Base-by-base conservation (phyloP, 2,329 filamentous ascomycete genomes). In the Chaetomium strumarium region DNA sequence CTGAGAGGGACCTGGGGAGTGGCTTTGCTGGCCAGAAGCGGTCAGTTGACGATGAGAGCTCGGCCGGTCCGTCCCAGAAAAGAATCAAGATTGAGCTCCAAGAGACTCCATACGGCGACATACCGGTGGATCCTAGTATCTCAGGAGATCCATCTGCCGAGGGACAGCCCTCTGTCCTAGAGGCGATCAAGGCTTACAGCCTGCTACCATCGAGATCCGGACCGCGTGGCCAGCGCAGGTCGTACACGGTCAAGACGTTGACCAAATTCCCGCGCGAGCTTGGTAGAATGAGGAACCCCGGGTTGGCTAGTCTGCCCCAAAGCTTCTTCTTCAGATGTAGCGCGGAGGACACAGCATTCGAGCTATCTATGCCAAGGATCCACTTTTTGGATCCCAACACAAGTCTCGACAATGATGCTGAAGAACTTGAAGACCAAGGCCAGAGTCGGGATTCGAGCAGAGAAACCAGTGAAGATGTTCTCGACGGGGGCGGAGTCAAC, bases 371-470 rank as follows among this genome's bases (percentile, higher is more conserved):
- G 2, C 46, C 55, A 6, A 57, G 55, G 12, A 54, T 74, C 8
- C 62, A 63, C 5, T 74, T 76, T 46, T 61, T 76, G n/a, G 62
- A 66, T 8, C 72, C 73, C 9, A 76, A 75, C 30, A 72, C 68
- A 0, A 66, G 63, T 29, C 56, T 75, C 19, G 66, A 65, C 1
- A 67, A 69, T 10, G 51, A 46, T 17, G 64, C 68, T 30, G 48
- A 55, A 20, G 55, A 52, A n/a, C 39, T 42, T 31, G 58, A 59
- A 17, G 40, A 46, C n/a, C 19, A 45, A 13, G 14, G 5, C 30
- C 24, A 38, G 16, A 38, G 30, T 19, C 37, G n/a, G 19, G n/a
- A 29, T 30, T 31, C 42, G 1, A 50, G 46, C 16, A 36, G 34
- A 8, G 50, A 19, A 29, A 46, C 40, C 29, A 42, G 24, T 14